Evolutionary conservation across 805 yeast genomes (phyloP).

Genomic region (Candida xiaguanensis): DNA sequence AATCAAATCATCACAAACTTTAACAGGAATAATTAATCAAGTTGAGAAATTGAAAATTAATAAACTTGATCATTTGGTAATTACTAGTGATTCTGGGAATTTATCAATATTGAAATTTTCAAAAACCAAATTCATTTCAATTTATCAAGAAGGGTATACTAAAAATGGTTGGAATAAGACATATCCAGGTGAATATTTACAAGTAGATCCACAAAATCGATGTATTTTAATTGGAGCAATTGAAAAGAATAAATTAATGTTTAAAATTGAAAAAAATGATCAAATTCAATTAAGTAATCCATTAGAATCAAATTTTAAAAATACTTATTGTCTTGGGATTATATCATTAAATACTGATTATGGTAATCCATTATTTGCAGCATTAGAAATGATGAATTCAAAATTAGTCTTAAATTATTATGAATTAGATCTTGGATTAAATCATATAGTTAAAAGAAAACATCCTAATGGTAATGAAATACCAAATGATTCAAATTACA

Average conservation of each 20-base stretch:
- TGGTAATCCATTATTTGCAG: conserved; percentile 82
- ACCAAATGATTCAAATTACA: conserved; percentile 39
- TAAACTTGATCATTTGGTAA: conserved; percentile 49
- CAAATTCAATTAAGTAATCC: conserved; percentile 62
- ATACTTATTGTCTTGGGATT: conserved; percentile 48
- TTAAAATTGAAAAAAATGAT: conserved; percentile 42
- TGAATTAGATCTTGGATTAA: conserved; percentile 82
- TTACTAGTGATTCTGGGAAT: conserved; percentile 80
- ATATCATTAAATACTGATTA: conserved; percentile 69
- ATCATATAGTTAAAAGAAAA: conserved; percentile 57
- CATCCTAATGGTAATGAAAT: conserved; percentile 6
- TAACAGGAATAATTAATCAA: conserved; percentile 57
- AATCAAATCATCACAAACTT: conserved; percentile 38
- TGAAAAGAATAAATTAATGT: conserved; percentile 71
- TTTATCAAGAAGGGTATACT: conserved; percentile 61
- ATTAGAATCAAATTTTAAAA: conserved; percentile 57
- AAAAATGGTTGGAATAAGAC: conserved; percentile 74
- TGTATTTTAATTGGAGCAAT: conserved; percentile 68
- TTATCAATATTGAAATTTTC: conserved; percentile 51
- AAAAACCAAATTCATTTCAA: conserved; percentile 39
- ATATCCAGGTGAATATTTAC: conserved; percentile 70
- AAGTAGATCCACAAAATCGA: conserved; percentile 68
- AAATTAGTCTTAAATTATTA: conserved; percentile 53
- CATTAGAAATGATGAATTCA: conserved; percentile 58
- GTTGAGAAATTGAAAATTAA: not conserved